Conservation (phyloP, 768 basidiomycete species). For the Agrocybe pediades region DNA sequence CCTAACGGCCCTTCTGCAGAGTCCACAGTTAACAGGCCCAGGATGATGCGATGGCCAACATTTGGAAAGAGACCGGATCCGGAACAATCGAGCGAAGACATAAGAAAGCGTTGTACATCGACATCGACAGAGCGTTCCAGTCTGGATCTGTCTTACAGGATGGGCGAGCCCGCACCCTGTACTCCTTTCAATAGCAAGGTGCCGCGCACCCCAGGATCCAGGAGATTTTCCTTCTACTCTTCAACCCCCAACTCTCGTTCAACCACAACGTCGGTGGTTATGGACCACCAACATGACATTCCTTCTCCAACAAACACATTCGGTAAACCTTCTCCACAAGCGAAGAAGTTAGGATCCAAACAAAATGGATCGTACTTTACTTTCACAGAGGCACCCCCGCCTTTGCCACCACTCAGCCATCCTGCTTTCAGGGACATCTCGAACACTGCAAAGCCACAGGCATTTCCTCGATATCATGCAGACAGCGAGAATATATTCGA, state of each 20-base stretch:
- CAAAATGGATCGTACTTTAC: conserved; percentile 26
- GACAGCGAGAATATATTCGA: conserved; percentile 2
- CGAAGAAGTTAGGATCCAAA: conserved; percentile 21
- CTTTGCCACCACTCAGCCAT: conserved; percentile 57
- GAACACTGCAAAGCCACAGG: conserved; percentile 10
- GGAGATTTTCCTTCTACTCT: conserved; percentile 13
- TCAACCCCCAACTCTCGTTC: conserved; percentile 16
- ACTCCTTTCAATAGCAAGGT: conserved; percentile 8
- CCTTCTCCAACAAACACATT: conserved; percentile 36
- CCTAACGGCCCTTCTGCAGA: not conserved
- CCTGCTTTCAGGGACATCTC: conserved; percentile 30
- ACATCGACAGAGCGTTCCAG: conserved; percentile 20
- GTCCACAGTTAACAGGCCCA: not conserved
- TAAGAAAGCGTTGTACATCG: conserved; percentile 5
- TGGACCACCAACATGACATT: conserved; percentile 14
- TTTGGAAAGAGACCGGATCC: conserved; percentile 13
- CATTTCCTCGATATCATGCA: conserved; percentile 4
- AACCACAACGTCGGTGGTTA: conserved; percentile 2
- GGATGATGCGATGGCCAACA: conserved; percentile 16
- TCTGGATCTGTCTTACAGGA: conserved; percentile 18
- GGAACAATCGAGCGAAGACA: conserved; percentile 1
- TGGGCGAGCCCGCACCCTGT: conserved; percentile 10
- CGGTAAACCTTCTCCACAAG: conserved; percentile 31
- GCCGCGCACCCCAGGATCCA: conserved; percentile 19
- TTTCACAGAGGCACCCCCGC: conserved; percentile 43